These are phyloP conservation scores for Scutellaria baicalensis DNA, from an alignment of 257 asterid genomes.

Conservation along the genomic window DNA sequence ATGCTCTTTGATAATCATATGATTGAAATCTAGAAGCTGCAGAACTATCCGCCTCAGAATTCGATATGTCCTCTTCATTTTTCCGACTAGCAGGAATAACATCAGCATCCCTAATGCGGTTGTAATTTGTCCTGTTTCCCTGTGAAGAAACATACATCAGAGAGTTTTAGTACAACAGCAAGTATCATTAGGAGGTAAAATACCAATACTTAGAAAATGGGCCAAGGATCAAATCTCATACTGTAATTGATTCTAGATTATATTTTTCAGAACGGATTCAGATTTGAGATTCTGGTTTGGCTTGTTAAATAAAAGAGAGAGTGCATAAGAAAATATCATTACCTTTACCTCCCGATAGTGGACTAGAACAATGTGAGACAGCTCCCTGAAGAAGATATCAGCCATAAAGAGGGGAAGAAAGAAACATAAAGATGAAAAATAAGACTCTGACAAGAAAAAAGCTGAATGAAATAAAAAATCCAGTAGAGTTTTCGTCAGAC, in stretches of 20 bases:
- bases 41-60: slow-evolving; percentile 48
- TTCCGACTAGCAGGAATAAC: slow-evolving; percentile 34
- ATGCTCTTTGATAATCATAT: slow-evolving; percentile 53
- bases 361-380: slow-evolving; percentile 88
- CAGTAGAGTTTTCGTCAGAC: background rate
- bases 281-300: slow-evolving; percentile 2
- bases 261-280: background rate
- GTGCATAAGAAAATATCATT: slow-evolving; percentile 16
- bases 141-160: slow-evolving; percentile 28
- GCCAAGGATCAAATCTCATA: slow-evolving; percentile 13
- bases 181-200: background rate
- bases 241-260: background rate
- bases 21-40: slow-evolving; percentile 47
- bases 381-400: slow-evolving; percentile 57
- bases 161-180: background rate
- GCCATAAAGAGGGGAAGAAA: background rate
- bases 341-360: slow-evolving; percentile 98
- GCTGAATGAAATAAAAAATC: background rate
- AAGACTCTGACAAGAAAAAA: slow-evolving; percentile 8
- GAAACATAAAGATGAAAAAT: background rate
- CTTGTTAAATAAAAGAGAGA: slow-evolving; percentile 8
- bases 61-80: slow-evolving; percentile 37
- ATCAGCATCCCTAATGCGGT: slow-evolving; percentile 47
- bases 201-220: background rate
- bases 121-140: slow-evolving; percentile 69